Evolutionary conservation across 306 rosid genomes (phyloP).

Genomic region (Carpinus viminea): DNA sequence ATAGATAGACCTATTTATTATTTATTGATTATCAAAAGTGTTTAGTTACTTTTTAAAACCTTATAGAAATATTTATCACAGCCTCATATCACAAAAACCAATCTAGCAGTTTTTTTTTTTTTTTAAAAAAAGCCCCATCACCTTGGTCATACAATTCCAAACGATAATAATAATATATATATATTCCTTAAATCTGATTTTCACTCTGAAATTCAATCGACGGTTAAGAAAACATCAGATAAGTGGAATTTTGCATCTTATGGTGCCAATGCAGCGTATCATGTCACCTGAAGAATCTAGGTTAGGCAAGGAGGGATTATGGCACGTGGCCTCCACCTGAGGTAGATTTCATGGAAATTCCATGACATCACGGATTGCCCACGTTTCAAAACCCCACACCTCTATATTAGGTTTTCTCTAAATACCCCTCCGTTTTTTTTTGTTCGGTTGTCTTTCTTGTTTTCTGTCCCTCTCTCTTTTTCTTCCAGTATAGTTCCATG

Average conservation of each 20-base stretch:
- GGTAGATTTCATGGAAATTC: constrained; percentile 14
- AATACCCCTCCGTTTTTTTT: constrained; percentile 12
- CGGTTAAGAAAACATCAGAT: too few species aligned
- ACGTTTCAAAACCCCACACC: constrained; percentile 28
- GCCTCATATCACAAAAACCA: too few species aligned
- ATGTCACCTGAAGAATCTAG: background rate
- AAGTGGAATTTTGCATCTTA: background rate
- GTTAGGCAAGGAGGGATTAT: background rate
- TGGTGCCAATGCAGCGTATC: background rate
- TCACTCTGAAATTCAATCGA: too few species aligned
- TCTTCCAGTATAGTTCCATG: background rate
- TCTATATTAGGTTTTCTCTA: constrained; percentile 15
- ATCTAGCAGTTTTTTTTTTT: too few species aligned
- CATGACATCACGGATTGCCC: constrained; percentile 18
- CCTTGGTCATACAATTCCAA: too few species aligned
- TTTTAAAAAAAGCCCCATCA: too few species aligned
- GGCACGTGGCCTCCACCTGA: constrained; percentile 29
- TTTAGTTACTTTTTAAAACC: too few species aligned
- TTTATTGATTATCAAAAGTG: too few species aligned
- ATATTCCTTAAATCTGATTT: too few species aligned
- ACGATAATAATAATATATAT: too few species aligned
- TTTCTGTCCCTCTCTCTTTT: background rate
- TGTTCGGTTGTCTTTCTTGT: background rate
- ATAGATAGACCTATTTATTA: too few species aligned
- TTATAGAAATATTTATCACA: too few species aligned